Evolutionary conservation across 2,329 filamentous ascomycete species (phyloP), one percentile per base, ranked within the genome.

Genomic region (Coniochaeta sp.): DNA sequence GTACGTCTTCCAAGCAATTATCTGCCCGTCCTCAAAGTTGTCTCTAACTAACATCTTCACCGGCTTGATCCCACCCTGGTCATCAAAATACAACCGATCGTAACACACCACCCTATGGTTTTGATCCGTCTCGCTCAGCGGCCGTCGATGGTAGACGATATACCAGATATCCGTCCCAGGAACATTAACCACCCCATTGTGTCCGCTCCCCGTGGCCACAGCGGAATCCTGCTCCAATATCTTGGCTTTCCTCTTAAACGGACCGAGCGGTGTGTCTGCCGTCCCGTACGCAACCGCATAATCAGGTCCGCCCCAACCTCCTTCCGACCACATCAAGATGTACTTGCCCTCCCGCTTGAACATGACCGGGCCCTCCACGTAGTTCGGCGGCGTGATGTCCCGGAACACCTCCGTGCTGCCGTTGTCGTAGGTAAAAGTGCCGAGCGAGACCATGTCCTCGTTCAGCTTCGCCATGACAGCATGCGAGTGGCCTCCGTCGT

Each of bases 61-160:
- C 1, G 67, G 66, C 42, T 64, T 57, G 35, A 76, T 75, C 32
- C 67, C 71, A 16, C 70, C 72, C 28, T 71, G 61, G 1, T 65
- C 63, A 53, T 72, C 67, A 55, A 77, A 77, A 54, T 70, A 65
- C 66, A 78, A 72, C 14, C 72, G 67, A 57, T 77, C 74, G 49
- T 76, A 75, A 30, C 72, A 72, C 3, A 72, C 60, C 14, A 71
- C 67, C 3, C 74, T 71, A 58, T 77, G 71, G 53, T 77, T 73
- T 30, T 67, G 68, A 51, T 69, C 67, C 1, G 65, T 68, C 46
- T 75, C 71, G 53, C 69, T 68, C 3, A 74, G 65, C 7, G 68
- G 70, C 1, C 71, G 67, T 1, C 74, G 73, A 57, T 76, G 75
- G 51, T 74, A 74, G 13, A 72, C 65, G 26, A 74, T 72, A 51